These are phyloP conservation scores for Sphagnum tenellum DNA, from an alignment of 225 moss, liverwort and hornwort genomes.

Conservation along the genomic window DNA sequence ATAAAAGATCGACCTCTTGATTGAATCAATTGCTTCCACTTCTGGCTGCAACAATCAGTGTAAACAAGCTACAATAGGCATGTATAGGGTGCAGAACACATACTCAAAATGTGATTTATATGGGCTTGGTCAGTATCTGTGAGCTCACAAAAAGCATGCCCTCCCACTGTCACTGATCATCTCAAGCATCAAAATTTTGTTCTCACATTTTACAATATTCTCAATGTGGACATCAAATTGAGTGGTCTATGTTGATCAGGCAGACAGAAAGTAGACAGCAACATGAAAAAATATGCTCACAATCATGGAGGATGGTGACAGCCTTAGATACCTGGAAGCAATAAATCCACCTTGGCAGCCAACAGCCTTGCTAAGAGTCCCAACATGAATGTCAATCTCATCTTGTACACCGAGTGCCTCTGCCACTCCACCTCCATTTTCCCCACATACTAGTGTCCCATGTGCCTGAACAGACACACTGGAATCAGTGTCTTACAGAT, in stretches of 20 bases:
- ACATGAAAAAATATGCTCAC: too few relatives aligned
- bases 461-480: conserved; percentile 53
- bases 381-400: conserved; percentile 85
- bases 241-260: not conserved
- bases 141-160: too few relatives aligned
- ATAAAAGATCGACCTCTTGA: conserved; percentile 95
- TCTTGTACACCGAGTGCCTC: conserved; percentile 93
- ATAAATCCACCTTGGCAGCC: conserved; percentile 98
- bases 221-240: not conserved
- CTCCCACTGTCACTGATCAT: too few relatives aligned
- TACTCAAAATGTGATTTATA: too few relatives aligned
- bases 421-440: conserved; percentile 90
- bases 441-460: conserved; percentile 92
- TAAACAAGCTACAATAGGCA: too few relatives aligned
- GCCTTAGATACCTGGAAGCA: conserved; percentile 57
- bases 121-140: too few relatives aligned
- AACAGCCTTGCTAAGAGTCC: conserved; percentile 92
- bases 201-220: too few relatives aligned
- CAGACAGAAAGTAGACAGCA: not conserved
- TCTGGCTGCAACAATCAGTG: conserved; percentile 41
- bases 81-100: not conserved
- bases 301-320: too few relatives aligned
- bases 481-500: not conserved
- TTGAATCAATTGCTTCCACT: conserved; percentile 98
- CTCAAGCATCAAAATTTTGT: too few relatives aligned